These are phyloP conservation scores for Xerocomellus chrysenteron DNA, from an alignment of 768 basidiomycete genomes.

Conservation along the genomic window DNA sequence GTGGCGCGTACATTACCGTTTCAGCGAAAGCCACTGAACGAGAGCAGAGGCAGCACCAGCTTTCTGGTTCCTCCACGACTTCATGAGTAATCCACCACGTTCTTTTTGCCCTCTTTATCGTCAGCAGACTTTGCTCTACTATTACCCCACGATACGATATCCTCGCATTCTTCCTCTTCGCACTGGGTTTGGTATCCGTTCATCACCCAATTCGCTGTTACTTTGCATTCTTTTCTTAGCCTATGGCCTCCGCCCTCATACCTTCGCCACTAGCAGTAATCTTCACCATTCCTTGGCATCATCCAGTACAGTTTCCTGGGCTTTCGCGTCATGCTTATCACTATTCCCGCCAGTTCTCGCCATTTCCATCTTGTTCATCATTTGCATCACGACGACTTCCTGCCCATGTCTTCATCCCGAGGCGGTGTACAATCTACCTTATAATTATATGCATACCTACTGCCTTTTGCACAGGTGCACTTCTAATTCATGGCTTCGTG, in stretches of 20 bases:
- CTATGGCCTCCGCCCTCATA: constrained; percentile 25
- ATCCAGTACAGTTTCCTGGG: constrained; percentile 28
- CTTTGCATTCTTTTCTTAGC: constrained; percentile 19
- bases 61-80: constrained; percentile 25
- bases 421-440: constrained; percentile 37
- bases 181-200: constrained; percentile 25
- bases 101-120: constrained; percentile 7
- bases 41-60: constrained; percentile 35
- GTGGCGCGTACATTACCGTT: constrained; percentile 84
- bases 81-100: constrained; percentile 29
- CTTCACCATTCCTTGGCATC: constrained; percentile 27
- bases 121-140: constrained; percentile 23
- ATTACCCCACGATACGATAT: constrained; percentile 31
- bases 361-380: constrained; percentile 19
- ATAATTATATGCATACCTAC: constrained; percentile 35
- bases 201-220: constrained; percentile 22
- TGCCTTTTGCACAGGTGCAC: constrained; percentile 31
- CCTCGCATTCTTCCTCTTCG: constrained; percentile 20
- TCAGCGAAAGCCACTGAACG: constrained; percentile 79
- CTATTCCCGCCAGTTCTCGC: constrained; percentile 20
- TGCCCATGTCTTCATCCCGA: constrained; percentile 22
- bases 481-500: constrained; percentile 27
- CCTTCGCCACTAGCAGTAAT: constrained; percentile 32
- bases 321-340: constrained; percentile 27
- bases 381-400: constrained; percentile 29